Percentiles rank a stretch among this genome's conserved stretches.
phyloP scores from a whole-genome alignment of 192 early-diverging fungal species.

The Chytriomyces hyalinus region DNA sequence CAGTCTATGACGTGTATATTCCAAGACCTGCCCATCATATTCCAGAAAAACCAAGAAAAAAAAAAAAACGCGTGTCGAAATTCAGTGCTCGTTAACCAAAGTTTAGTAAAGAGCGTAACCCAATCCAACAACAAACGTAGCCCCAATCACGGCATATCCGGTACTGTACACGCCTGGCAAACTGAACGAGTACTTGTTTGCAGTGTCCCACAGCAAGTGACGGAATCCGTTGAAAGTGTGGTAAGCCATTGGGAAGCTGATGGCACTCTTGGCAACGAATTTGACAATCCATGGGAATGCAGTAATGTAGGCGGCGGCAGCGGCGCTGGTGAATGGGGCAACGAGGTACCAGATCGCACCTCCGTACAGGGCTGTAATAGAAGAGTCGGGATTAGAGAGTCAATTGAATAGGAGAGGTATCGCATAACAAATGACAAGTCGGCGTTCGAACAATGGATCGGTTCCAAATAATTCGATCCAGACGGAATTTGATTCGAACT shows the following conservation, averaged over 20 bases:
- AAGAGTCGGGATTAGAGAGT: not conserved
- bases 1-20: too few relatives aligned
- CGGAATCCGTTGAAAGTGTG: slow-evolving; percentile 86
- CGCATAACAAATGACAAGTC: too few relatives aligned
- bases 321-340: slow-evolving; percentile 73
- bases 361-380: slow-evolving; percentile 35
- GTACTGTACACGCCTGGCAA: slow-evolving; percentile 82
- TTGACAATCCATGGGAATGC: slow-evolving; percentile 69
- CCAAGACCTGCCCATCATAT: too few relatives aligned
- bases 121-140: slow-evolving; percentile 54
- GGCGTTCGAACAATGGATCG: too few relatives aligned
- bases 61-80: too few relatives aligned
- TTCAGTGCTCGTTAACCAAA: not conserved
- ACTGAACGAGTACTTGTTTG: slow-evolving; percentile 58
- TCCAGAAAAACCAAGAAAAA: too few relatives aligned
- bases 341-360: slow-evolving; percentile 70
- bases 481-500: too few relatives aligned
- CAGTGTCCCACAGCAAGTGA: slow-evolving; percentile 93
- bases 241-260: slow-evolving; percentile 78
- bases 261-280: slow-evolving; percentile 71
- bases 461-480: too few relatives aligned
- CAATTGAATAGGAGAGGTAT: too few relatives aligned
- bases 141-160: slow-evolving; percentile 77
- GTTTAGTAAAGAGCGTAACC: slow-evolving; percentile 17
- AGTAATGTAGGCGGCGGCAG: slow-evolving; percentile 69